A percentile compares a stretch with the other conserved stretches of the same genome.
Conservation (phyloP, 2,329 filamentous ascomycete genomes). For the Trematosphaeria pertusa region DNA sequence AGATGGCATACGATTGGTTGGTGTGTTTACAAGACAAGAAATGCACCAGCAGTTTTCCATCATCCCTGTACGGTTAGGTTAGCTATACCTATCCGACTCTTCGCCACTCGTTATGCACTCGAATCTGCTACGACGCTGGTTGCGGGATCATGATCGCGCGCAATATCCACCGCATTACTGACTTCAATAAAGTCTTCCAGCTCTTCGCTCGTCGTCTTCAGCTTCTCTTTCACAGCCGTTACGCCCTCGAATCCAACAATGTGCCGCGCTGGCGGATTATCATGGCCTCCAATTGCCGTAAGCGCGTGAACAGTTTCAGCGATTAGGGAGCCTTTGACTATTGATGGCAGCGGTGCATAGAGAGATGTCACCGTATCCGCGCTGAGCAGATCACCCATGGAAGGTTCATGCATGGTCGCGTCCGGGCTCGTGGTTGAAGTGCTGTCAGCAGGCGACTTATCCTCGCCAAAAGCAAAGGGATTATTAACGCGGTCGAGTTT, state of each 20-base stretch:
- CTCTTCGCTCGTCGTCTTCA: slow-evolving; percentile 96
- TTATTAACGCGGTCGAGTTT: slow-evolving; percentile 68
- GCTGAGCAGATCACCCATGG: slow-evolving; percentile 55
- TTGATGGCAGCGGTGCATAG: slow-evolving; percentile 73
- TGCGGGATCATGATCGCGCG: slow-evolving; percentile 33
- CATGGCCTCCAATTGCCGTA: slow-evolving; percentile 90
- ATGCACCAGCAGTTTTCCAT: too few species aligned
- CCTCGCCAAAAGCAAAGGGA: slow-evolving; percentile 40
- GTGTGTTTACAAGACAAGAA: too few species aligned
- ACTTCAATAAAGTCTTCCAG: slow-evolving; percentile 94
- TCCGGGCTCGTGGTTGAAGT: slow-evolving; percentile 38
- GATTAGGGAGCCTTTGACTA: slow-evolving; percentile 75
- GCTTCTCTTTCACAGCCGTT: slow-evolving; percentile 88
- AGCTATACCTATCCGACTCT: too few species aligned
- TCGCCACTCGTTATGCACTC: background rate
- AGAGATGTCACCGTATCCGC: slow-evolving; percentile 65
- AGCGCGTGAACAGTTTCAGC: slow-evolving; percentile 91
- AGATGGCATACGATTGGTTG: too few species aligned
- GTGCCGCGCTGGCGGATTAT: slow-evolving; percentile 92
- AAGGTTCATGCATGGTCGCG: slow-evolving; percentile 33
- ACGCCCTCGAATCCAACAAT: slow-evolving; percentile 93
- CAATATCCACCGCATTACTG: slow-evolving; percentile 82
- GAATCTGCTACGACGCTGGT: background rate
- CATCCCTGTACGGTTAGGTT: too few species aligned
- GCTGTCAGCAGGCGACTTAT: slow-evolving; percentile 36